A percentile compares a stretch with the other conserved stretches of the same genome.
These are phyloP conservation scores for Fusarium tupiense DNA, from an alignment of 2,329 filamentous ascomycete species.

Conservation along the genomic window DNA sequence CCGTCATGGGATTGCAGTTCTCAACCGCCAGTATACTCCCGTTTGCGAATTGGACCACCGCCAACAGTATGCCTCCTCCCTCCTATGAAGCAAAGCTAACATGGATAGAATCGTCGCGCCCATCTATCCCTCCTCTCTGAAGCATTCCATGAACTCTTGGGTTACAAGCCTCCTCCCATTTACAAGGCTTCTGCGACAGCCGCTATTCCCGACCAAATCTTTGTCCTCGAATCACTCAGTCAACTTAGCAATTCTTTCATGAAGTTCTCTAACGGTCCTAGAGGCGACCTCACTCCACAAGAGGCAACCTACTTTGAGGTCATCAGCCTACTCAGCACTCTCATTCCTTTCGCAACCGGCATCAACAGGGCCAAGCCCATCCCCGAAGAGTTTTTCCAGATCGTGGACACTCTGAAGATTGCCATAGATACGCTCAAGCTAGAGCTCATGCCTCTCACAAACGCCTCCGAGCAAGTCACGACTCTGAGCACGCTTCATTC, in stretches of 20 bases:
- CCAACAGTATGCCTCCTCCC: slow-evolving; percentile 55
- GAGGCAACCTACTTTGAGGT: slow-evolving; percentile 58
- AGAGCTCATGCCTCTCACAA: slow-evolving; percentile 20
- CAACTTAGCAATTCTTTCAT: slow-evolving; percentile 56
- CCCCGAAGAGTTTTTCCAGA: slow-evolving; percentile 39
- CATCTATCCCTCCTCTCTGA: slow-evolving; percentile 62
- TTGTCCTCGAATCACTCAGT: slow-evolving; percentile 54
- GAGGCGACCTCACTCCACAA: slow-evolving; percentile 50
- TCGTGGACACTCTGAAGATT: slow-evolving; percentile 36
- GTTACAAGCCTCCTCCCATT: slow-evolving; percentile 58
- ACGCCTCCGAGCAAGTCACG: slow-evolving; percentile 28
- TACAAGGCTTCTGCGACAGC: slow-evolving; percentile 58
- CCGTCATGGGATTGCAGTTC: slow-evolving; percentile 56
- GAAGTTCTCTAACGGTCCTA: slow-evolving; percentile 49
- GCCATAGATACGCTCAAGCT: slow-evolving; percentile 29
- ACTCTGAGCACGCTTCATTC: slow-evolving; percentile 50
- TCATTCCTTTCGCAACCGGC: slow-evolving; percentile 45
- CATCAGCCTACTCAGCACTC: slow-evolving; percentile 52
- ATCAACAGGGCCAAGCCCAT: slow-evolving; percentile 39
- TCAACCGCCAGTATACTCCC: slow-evolving; percentile 53
- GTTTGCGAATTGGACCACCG: slow-evolving; percentile 61
- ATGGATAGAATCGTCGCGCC: slow-evolving; percentile 56
- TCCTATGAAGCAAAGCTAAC: slow-evolving; percentile 15
- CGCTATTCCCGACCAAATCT: slow-evolving; percentile 55
- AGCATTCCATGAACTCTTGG: slow-evolving; percentile 61